These are phyloP conservation scores for Cyberlindnera meyerae DNA, from an alignment of 805 yeast species.

Conservation along the genomic window DNA sequence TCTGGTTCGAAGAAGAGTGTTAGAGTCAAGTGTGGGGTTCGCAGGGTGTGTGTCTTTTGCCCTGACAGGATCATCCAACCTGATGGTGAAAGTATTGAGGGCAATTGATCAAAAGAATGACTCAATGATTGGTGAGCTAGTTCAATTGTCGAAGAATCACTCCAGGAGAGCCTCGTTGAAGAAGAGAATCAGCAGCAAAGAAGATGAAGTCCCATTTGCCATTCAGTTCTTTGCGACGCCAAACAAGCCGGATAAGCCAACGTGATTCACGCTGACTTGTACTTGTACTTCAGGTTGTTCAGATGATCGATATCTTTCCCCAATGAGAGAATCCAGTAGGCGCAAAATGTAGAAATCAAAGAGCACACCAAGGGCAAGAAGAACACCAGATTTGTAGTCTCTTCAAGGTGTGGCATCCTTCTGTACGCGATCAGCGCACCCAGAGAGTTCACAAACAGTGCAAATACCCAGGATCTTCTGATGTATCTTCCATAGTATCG, in stretches of 20 bases:
- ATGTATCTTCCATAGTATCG: background rate
- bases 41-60: slow-evolving; percentile 27
- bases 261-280: slow-evolving; percentile 17
- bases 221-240: slow-evolving; percentile 3
- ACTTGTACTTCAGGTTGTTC: slow-evolving; percentile 13
- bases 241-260: no score
- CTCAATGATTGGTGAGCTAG: slow-evolving; percentile 1
- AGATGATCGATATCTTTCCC: slow-evolving; percentile 7
- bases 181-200: background rate
- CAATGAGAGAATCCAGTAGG: slow-evolving; percentile 10
- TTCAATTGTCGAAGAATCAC: background rate
- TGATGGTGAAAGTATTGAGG: slow-evolving; percentile 20
- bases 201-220: slow-evolving; percentile 1
- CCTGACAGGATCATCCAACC: slow-evolving; percentile 18
- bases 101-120: slow-evolving; percentile 5
- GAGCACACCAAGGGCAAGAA: slow-evolving; percentile 9
- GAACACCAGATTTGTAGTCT: slow-evolving; percentile 7
- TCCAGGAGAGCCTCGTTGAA: background rate
- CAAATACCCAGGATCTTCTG: slow-evolving; percentile 5
- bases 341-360: slow-evolving; percentile 6
- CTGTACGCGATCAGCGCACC: slow-evolving; percentile 4
- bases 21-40: slow-evolving; percentile 20
- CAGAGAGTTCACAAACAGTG: slow-evolving; percentile 4
- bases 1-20: slow-evolving; percentile 18
- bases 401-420: slow-evolving; percentile 1